Conservation (phyloP, 2,329 filamentous ascomycete genomes). For the Ampelomyces quisqualis region DNA sequence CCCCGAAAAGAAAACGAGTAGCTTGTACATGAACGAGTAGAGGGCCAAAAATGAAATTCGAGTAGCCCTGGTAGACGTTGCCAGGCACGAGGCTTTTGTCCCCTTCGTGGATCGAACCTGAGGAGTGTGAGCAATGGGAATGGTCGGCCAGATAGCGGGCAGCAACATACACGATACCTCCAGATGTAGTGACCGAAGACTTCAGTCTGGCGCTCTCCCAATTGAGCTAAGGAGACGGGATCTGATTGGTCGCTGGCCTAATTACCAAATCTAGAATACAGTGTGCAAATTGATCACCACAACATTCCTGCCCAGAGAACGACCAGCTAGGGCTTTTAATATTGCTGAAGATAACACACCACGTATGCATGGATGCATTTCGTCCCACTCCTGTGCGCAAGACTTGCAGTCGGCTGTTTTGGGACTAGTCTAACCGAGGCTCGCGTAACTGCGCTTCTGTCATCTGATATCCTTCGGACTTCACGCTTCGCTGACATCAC, state of each 20-base stretch:
- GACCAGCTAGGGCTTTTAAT: no score
- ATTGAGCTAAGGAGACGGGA: constrained; percentile 34
- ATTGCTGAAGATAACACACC: no score
- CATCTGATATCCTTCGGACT: constrained; percentile 1
- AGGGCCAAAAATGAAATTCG: constrained; percentile 9
- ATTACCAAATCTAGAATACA: background rate
- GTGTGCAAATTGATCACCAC: background rate
- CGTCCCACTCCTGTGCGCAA: constrained; percentile 3
- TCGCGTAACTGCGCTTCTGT: constrained; percentile 6
- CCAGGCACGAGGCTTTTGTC: constrained; percentile 16
- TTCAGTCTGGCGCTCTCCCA: constrained; percentile 38
- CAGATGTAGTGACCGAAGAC: constrained; percentile 33
- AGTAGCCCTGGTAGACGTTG: no score
- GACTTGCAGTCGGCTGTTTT: background rate
- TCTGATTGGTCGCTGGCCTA: constrained; percentile 13
- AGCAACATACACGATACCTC: constrained; percentile 22
- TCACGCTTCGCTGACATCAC: constrained; percentile 6
- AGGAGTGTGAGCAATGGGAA: background rate
- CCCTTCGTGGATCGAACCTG: constrained; percentile 23
- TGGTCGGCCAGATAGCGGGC: background rate
- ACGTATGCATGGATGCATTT: no score
- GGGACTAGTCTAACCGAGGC: constrained; percentile 8
- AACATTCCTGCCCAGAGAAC: no score
- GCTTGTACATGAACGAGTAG: no score
- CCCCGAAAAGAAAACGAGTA: background rate